Percentiles rank a stretch among this genome's conserved stretches.
Evolutionary conservation across 2,329 filamentous ascomycete genomes (phyloP).

Genomic region (Lanzia echinophila): DNA sequence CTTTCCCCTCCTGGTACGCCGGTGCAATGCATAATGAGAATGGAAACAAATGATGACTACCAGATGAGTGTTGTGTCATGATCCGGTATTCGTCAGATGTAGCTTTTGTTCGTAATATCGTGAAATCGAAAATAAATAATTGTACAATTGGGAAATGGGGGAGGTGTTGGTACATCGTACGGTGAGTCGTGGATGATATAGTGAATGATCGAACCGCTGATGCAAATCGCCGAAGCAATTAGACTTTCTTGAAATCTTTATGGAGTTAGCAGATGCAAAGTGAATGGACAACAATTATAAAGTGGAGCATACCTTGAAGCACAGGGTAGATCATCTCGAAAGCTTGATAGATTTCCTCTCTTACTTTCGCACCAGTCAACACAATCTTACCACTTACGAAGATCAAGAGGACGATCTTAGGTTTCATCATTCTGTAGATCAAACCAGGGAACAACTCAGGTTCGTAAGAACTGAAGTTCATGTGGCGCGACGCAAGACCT

Average conservation of each 20-base stretch:
- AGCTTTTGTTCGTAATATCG: conserved; percentile 29
- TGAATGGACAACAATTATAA: background rate
- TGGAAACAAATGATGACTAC: conserved; percentile 20
- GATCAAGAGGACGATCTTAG: conserved; percentile 95
- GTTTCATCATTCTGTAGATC: conserved; percentile 99
- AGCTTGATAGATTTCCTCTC: conserved; percentile 95
- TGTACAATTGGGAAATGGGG: conserved; percentile 23
- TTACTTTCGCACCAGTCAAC: conserved; percentile 92
- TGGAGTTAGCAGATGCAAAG: conserved; percentile 14
- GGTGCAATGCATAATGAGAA: conserved; percentile 29
- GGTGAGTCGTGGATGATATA: conserved; percentile 8
- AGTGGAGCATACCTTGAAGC: conserved; percentile 60
- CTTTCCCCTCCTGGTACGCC: conserved; percentile 26
- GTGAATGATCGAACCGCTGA: conserved; percentile 27
- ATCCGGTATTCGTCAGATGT: background rate
- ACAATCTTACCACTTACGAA: conserved; percentile 99
- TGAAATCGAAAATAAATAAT: conserved; percentile 25
- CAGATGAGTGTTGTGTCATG: conserved; percentile 8
- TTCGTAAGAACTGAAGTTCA: conserved; percentile 99
- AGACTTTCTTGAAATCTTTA: conserved; percentile 33
- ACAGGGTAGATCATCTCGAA: conserved; percentile 98
- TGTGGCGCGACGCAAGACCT: conserved; percentile 91
- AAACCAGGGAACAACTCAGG: conserved; percentile 97
- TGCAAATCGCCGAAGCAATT: conserved; percentile 22
- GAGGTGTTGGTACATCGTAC: conserved; percentile 27